Conservation (phyloP, 495 filamentous ascomycete genomes). For the Aspergillus carlsbadensis region DNA sequence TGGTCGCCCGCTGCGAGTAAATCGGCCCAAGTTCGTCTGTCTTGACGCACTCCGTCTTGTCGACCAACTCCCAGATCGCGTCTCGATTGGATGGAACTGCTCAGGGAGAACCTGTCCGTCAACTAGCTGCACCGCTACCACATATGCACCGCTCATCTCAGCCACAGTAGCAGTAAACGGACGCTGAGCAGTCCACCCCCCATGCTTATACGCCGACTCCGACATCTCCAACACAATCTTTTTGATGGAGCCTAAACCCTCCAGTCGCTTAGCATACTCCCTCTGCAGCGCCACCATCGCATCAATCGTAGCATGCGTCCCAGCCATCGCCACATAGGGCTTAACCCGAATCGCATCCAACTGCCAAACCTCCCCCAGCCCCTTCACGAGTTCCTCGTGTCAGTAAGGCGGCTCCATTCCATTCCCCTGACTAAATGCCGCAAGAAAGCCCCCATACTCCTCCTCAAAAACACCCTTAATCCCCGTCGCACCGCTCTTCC, state of each 20-base stretch:
- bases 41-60: constrained; percentile 37
- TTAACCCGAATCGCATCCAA: constrained; percentile 38
- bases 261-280: constrained; percentile 21
- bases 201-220: too few species aligned
- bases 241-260: constrained; percentile 15
- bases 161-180: constrained; percentile 37
- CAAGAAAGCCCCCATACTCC: constrained; percentile 43
- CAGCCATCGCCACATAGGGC: constrained; percentile 39
- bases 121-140: constrained; percentile 39
- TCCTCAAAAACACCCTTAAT: constrained; percentile 47
- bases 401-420: constrained; percentile 29
- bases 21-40: constrained; percentile 13
- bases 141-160: constrained; percentile 46
- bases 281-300: constrained; percentile 26
- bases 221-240: constrained; percentile 29
- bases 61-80: constrained; percentile 35
- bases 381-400: constrained; percentile 30
- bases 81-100: constrained; percentile 38
- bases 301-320: constrained; percentile 31
- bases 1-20: not conserved
- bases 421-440: constrained; percentile 34
- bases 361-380: constrained; percentile 39
- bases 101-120: constrained; percentile 35
- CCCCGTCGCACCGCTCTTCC: constrained; percentile 38
- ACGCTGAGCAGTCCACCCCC: too few species aligned